Percentiles rank a stretch among this genome's conserved stretches.
Conservation (phyloP, 768 basidiomycete genomes). For the Tubosaeta brunneosetosa region DNA sequence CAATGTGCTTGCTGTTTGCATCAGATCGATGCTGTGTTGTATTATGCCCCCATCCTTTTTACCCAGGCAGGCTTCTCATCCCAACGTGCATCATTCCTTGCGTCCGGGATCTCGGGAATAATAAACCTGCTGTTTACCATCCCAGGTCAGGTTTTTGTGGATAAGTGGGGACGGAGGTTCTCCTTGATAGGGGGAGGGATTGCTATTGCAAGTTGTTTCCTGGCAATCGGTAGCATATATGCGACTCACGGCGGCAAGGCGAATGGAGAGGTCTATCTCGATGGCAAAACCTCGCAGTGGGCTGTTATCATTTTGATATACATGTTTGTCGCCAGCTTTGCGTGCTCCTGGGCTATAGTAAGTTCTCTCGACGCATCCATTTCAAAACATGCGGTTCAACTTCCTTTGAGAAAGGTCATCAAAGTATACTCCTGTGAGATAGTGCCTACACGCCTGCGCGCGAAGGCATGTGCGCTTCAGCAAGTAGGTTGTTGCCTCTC, state of each 20-base stretch:
- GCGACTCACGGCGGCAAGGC: constrained; percentile 32
- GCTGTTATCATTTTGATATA: constrained; percentile 45
- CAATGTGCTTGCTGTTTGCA: not conserved
- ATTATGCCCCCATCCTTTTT: constrained; percentile 45
- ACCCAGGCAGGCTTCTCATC: constrained; percentile 47
- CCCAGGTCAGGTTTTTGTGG: constrained; percentile 35
- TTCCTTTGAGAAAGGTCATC: constrained; percentile 21
- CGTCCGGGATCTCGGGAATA: constrained; percentile 47
- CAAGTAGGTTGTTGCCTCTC: constrained; percentile 31
- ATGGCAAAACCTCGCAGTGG: constrained; percentile 28
- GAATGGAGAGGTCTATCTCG: constrained; percentile 21
- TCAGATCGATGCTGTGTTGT: constrained; percentile 26
- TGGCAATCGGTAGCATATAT: constrained; percentile 43
- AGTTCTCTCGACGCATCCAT: constrained; percentile 8
- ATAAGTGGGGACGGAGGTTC: constrained; percentile 34
- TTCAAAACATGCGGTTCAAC: not conserved
- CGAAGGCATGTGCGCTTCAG: constrained; percentile 40
- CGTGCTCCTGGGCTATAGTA: constrained; percentile 42
- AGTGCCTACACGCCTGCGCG: constrained; percentile 44
- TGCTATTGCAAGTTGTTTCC: constrained; percentile 35
- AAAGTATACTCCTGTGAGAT: constrained; percentile 43
- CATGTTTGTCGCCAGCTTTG: constrained; percentile 41
- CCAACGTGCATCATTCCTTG: constrained; percentile 45
- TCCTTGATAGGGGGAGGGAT: constrained; percentile 42
- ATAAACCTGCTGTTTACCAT: constrained; percentile 39